Evolutionary conservation across 768 basidiomycete genomes (phyloP).

Genomic region (Agrocybe praecox): DNA sequence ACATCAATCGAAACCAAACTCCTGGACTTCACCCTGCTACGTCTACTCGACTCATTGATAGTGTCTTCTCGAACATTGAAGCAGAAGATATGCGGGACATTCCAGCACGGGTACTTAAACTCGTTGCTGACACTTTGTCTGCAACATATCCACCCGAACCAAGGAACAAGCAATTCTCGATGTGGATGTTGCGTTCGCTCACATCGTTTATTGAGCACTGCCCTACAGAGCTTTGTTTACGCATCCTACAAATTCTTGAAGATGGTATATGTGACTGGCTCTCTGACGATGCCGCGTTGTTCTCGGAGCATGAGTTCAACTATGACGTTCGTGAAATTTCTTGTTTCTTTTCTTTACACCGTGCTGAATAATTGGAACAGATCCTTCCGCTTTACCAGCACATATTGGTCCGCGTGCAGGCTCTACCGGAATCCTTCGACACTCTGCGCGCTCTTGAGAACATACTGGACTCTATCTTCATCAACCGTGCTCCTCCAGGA

Average conservation of each 20-base stretch:
- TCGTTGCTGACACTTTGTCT: constrained; percentile 60
- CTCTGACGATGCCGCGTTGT: constrained; percentile 54
- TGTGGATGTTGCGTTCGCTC: constrained; percentile 67
- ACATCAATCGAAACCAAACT: constrained; percentile 40
- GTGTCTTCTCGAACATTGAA: constrained; percentile 58
- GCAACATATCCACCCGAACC: constrained; percentile 69
- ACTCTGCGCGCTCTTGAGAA: constrained; percentile 50
- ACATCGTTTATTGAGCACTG: constrained; percentile 56
- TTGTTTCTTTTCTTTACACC: neutral
- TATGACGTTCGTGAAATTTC: constrained; percentile 51
- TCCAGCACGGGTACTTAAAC: constrained; percentile 56
- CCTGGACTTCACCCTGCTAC: constrained; percentile 29
- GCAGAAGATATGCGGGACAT: constrained; percentile 51
- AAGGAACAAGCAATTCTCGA: constrained; percentile 50
- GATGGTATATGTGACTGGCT: constrained; percentile 66
- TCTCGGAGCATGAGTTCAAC: constrained; percentile 55
- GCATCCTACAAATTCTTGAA: constrained; percentile 49
- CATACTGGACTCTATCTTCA: constrained; percentile 61
- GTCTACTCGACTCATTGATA: constrained; percentile 60
- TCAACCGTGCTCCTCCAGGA: constrained; percentile 50
- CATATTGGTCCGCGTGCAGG: constrained; percentile 51
- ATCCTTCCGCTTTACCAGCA: constrained; percentile 68
- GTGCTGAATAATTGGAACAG: constrained; percentile 31
- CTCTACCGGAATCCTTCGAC: constrained; percentile 38
- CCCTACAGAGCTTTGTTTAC: constrained; percentile 46